phyloP scores from a whole-genome alignment of 495 filamentous ascomycete species.

The Barbatosphaeria neglecta region DNA sequence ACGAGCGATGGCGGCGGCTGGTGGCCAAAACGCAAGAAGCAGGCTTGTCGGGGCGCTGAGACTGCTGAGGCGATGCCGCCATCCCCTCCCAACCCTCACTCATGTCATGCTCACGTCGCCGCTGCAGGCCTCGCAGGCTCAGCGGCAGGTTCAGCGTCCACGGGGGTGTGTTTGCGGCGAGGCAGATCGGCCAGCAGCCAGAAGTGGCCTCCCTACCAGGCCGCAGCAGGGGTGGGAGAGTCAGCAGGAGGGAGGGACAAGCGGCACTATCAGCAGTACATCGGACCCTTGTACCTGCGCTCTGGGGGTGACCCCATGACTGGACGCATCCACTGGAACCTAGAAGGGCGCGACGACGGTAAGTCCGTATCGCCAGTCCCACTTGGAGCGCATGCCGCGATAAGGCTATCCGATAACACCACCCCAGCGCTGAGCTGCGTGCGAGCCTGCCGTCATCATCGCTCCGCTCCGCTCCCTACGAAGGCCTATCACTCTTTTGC shows the following conservation, averaged over 20 bases:
- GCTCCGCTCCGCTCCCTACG: too few species aligned
- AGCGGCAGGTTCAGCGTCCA: background rate
- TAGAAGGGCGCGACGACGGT: background rate
- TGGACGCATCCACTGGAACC: too few species aligned
- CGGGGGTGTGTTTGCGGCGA: background rate
- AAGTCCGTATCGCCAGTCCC: background rate
- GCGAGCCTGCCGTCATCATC: too few species aligned
- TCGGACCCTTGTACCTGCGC: background rate
- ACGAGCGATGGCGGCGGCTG: background rate
- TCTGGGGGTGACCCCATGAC: too few species aligned
- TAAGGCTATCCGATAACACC: conserved; percentile 19
- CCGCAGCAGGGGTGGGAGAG: background rate
- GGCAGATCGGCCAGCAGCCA: background rate
- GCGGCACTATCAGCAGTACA: background rate
- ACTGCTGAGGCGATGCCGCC: too few species aligned
- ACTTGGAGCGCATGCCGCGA: conserved; percentile 7
- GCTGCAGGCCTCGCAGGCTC: background rate
- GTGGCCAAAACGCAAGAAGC: too few species aligned
- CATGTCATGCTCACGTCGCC: background rate
- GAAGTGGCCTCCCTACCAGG: background rate
- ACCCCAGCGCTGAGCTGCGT: too few species aligned
- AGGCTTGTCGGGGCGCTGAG: too few species aligned
- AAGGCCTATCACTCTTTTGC: too few species aligned
- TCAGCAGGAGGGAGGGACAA: background rate
- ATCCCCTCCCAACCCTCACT: too few species aligned